These are phyloP conservation scores for Piper longum DNA, from an alignment of 164 flowering plant species.

Conservation along the genomic window DNA sequence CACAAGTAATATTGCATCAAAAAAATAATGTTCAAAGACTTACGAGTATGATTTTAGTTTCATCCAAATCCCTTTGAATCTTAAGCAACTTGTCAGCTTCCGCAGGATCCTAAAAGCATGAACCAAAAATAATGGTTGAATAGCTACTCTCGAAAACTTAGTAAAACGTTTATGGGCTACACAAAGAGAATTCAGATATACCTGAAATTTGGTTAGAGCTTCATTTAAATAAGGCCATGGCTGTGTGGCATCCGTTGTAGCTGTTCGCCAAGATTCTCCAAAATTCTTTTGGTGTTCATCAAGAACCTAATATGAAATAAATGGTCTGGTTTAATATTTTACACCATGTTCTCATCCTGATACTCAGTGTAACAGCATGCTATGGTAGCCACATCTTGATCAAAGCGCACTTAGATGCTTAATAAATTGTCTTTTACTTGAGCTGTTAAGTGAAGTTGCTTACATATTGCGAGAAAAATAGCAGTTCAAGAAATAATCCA, in stretches of 20 bases:
- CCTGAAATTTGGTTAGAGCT: conserved; percentile 84
- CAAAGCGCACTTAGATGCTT: too few species aligned
- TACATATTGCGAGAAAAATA: too few species aligned
- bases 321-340: neutral
- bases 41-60: conserved; percentile 96
- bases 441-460: too few species aligned
- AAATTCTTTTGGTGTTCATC: conserved; percentile 87
- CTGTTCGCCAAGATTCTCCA: conserved; percentile 83
- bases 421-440: too few species aligned
- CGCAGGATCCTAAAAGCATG: conserved; percentile 66
- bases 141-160: neutral
- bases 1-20: neutral
- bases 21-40: conserved; percentile 16
- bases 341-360: neutral
- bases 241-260: conserved; percentile 43
- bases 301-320: conserved; percentile 37
- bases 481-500: too few species aligned
- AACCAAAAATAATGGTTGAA: neutral
- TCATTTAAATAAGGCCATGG: conserved; percentile 86
- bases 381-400: too few species aligned
- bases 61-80: conserved; percentile 95
- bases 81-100: conserved; percentile 95
- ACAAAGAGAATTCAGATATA: conserved; percentile 2
- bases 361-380: neutral
- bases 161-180: neutral